Evolutionary conservation across 2,329 filamentous ascomycete species (phyloP), one percentile per base, ranked within the genome.

Genomic region (Colletotrichum musae): DNA sequence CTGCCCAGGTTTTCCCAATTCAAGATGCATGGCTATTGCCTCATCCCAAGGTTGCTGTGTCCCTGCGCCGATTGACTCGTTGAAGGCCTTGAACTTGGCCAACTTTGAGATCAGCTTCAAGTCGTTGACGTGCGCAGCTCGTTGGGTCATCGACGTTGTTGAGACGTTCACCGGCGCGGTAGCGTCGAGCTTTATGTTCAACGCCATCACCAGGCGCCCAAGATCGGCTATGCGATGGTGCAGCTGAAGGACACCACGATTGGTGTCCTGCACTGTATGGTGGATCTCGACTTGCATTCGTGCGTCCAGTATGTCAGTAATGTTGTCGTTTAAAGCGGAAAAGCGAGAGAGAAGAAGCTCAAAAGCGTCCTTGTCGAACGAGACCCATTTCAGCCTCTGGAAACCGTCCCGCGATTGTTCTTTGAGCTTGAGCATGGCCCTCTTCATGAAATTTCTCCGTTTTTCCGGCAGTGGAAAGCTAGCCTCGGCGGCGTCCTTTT

Each of bases 31-130:
- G 21, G 77, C 80, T 6, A 79, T 80, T 2, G 75, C 75, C 21
- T 83, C 77, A 60, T 85, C 82, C 54, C 73, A 76, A 18, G 75
- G 76, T 5, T n/a, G 52, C 16, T 58, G 52, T 28, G 58, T 53
- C 13, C 58, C 47, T 6, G 26, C 15, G 48, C 85, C 82, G 41
- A 86, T 81, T 2, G 81, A 81, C 72, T 84, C 80, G 51, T 85
- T 86, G 72, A 86, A 86, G 2, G 84, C 84, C 71, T 86, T 86
- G 78, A 86, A 86, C 70, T 83, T 85, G 72, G 84, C 84, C 7
- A 86, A 73, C 64, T 82, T 80, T 2, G 82, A 77, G 2, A 86
- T 73, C 32, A 83, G 79, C 56, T 78, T 77, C 6, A 85, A 75
- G 0, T 79, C 80, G 24, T 81, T 78, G 15, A 79, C 79, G 48